Evolutionary conservation across 2,329 filamentous ascomycete genomes (phyloP), one percentile per base, ranked within the genome.

Genomic region (Aureobasidium leucospermi): DNA sequence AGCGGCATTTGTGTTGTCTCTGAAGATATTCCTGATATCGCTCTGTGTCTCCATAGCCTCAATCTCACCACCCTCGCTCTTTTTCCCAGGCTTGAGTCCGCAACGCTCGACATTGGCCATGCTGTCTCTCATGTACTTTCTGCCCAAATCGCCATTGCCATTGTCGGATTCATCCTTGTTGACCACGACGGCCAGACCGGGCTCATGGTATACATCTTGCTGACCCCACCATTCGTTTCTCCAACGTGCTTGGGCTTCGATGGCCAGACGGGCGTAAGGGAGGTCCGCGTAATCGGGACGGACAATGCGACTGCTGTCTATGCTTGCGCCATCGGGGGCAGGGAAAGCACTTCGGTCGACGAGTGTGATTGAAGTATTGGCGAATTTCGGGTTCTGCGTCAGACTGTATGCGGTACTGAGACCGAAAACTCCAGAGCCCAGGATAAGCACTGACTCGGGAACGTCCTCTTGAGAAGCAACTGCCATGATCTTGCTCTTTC

Each of bases 271-370:
- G 6, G 90, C 83, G 73, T 97, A 97, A 23, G 85, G 82, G 0
- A 83, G 76, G 68, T 93, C 85, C 5, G 89, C 86, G 69, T 97
- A 97, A 78, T 97, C 93, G 39, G 86, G 80, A 36, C 84, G 79
- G 52, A 86, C 78, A 64, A 86, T 85, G 59, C 84, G 82, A 23
- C 81, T 84, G 47, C 77, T 77, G 69, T 86, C 84, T 62, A 85
- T 74, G 42, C 66, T 69, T 6, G 70, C 64, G 11, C 65, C 81
- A 67, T 85, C 79, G 2, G 80, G 79, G 55, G 83, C 79, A 23
- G 83, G 83, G 59, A 85, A 83, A 2, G 78, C 72, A 19, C 79
- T 76, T 28, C 80, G 75, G 64, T 86, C 84, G 58, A 86, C 70
- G 36, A 86, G 70, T 6, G 81, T 85, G 62, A 86, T 81, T 45